Conservation (phyloP, 2,329 filamentous ascomycete genomes). For the Aplosporella prunicola region DNA sequence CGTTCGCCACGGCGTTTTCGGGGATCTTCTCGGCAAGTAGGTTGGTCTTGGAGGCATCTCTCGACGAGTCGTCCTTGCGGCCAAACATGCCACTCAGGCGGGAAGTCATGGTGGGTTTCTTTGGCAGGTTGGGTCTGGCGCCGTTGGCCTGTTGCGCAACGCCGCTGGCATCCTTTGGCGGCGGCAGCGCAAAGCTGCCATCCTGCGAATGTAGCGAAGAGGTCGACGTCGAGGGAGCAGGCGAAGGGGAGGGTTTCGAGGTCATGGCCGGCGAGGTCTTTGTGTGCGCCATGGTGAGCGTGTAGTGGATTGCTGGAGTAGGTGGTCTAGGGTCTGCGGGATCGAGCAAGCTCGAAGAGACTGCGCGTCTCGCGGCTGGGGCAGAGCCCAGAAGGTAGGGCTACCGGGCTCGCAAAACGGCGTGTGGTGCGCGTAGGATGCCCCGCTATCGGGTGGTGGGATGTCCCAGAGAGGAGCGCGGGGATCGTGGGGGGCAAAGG, state of each 20-base stretch:
- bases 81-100: conserved; percentile 33
- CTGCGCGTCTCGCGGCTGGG: conserved; percentile 25
- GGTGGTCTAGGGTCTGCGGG: conserved; percentile 9
- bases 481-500: conserved; percentile 2
- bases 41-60: conserved; percentile 19
- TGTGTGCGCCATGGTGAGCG: conserved; percentile 23
- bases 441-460: conserved; percentile 5
- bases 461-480: conserved; percentile 1
- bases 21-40: conserved; percentile 10
- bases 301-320: conserved; percentile 10
- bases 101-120: conserved; percentile 34
- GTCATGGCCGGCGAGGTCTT: conserved; percentile 19
- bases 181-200: conserved; percentile 21
- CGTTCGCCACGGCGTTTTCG: conserved; percentile 22
- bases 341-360: conserved; percentile 10
- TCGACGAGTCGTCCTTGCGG: conserved; percentile 19
- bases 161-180: conserved; percentile 20
- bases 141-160: conserved; percentile 17
- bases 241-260: conserved; percentile 22
- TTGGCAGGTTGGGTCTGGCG: conserved; percentile 23
- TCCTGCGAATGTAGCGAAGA: conserved; percentile 31
- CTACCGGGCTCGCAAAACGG: conserved; percentile 27
- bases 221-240: conserved; percentile 26
- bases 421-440: conserved; percentile 2
- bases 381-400: conserved; percentile 29